Percentiles rank a stretch among this genome's conserved stretches.
phyloP scores from a whole-genome alignment of 2,329 filamentous ascomycete genomes.

The Domatiomyces catenatus region DNA sequence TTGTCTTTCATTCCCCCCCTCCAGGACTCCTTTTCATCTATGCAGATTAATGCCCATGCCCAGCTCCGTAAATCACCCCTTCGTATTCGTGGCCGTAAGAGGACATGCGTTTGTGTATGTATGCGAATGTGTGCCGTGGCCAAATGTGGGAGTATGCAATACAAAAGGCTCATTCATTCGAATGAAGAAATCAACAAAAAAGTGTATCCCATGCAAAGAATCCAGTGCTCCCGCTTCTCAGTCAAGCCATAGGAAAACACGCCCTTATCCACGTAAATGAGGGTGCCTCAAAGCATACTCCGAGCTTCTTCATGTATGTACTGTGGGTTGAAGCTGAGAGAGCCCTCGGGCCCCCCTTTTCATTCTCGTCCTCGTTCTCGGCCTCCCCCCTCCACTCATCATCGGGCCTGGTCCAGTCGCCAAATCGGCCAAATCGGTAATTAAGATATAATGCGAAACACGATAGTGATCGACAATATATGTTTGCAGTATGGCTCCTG shows the following conservation, averaged over 20 bases:
- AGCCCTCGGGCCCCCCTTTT: conserved; percentile 6
- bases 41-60: background rate
- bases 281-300: conserved; percentile 1
- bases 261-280: conserved; percentile 5
- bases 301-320: conserved; percentile 12
- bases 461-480: conserved; percentile 10
- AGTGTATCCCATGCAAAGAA: conserved; percentile 3
- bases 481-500: conserved; percentile 6
- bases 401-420: conserved; percentile 6
- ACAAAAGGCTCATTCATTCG: conserved; percentile 10
- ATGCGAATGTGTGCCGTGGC: background rate
- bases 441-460: conserved; percentile 15
- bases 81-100: conserved; percentile 11
- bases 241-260: background rate
- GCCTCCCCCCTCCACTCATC: conserved; percentile 6
- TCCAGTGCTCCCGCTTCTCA: background rate
- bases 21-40: background rate
- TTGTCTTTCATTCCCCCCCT: background rate
- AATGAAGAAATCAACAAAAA: conserved; percentile 1
- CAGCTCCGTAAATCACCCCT: conserved; percentile 7
- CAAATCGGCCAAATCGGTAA: conserved; percentile 9
- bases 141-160: conserved; percentile 12
- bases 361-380: background rate
- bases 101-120: background rate
- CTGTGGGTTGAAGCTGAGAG: conserved; percentile 6